Conservation (phyloP, 139 green algal species). For the Coccomyxa sp. region DNA sequence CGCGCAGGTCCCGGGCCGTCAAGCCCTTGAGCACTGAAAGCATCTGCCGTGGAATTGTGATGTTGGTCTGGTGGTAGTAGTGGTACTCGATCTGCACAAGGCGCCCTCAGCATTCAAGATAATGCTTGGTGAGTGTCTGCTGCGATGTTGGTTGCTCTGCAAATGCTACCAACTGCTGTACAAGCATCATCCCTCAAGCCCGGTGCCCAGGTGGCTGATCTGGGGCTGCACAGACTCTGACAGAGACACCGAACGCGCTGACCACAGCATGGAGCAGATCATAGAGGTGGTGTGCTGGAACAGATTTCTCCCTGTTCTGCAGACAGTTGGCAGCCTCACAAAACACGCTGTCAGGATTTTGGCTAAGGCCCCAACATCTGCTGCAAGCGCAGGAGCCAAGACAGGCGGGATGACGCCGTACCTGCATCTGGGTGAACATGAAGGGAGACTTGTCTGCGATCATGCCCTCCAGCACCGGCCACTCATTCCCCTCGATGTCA, state of each 20-base stretch:
- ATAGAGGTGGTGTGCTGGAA: not conserved
- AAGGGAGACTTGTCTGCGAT: slow-evolving; percentile 2
- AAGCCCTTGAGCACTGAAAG: slow-evolving; percentile 4
- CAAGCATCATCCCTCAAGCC: not conserved
- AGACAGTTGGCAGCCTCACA: too few relatives aligned
- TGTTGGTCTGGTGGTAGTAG: not conserved
- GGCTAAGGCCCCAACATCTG: too few relatives aligned
- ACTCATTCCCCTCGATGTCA: slow-evolving; percentile 34
- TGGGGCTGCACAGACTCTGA: too few relatives aligned
- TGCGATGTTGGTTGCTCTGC: not conserved
- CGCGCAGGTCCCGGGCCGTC: slow-evolving; percentile 4
- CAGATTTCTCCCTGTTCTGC: not conserved
- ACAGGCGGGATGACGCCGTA: too few relatives aligned
- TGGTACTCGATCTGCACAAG: slow-evolving; percentile 11
- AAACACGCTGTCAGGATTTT: too few relatives aligned
- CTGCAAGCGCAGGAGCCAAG: too few relatives aligned
- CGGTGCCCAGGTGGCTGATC: too few relatives aligned
- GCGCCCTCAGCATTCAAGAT: not conserved
- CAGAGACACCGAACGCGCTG: too few relatives aligned
- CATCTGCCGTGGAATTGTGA: not conserved
- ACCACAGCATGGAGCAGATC: too few relatives aligned
- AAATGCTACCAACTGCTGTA: not conserved
- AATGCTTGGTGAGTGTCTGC: too few relatives aligned
- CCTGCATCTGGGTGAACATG: slow-evolving; percentile 20
- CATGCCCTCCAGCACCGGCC: slow-evolving; percentile 4